Evolutionary conservation across 768 basidiomycete genomes (phyloP).

Genomic region (Cytidiella melzeri): DNA sequence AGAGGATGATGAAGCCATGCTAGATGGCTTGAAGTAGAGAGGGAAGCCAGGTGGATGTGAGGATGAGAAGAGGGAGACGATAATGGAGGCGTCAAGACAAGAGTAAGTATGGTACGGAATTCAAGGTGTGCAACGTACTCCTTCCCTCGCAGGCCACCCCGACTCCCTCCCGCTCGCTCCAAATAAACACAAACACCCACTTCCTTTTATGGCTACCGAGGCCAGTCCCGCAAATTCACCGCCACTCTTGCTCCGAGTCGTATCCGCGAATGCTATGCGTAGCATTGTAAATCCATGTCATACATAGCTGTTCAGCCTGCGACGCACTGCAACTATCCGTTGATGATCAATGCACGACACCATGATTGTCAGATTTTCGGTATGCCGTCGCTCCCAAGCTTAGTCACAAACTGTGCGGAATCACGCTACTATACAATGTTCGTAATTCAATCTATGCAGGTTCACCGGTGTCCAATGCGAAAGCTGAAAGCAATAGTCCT

Average conservation of each 20-base stretch:
- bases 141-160: constrained; percentile 6
- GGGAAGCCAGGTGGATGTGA: constrained; percentile 23
- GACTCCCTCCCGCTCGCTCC: constrained; percentile 1
- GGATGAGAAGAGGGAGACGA: constrained; percentile 4
- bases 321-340: neutral
- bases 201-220: neutral
- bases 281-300: neutral
- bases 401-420: too few relatives aligned
- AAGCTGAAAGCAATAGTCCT: neutral
- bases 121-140: constrained; percentile 5
- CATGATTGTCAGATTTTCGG: too few relatives aligned
- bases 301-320: neutral
- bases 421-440: neutral
- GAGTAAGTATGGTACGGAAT: constrained; percentile 4
- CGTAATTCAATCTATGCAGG: neutral
- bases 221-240: neutral
- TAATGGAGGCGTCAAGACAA: constrained; percentile 15
- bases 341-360: too few relatives aligned
- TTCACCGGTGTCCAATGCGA: neutral
- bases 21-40: constrained; percentile 23
- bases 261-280: neutral
- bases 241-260: neutral
- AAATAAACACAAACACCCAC: constrained; percentile 8
- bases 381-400: too few relatives aligned
- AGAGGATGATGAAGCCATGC: constrained; percentile 72